A percentile compares a stretch with the other conserved stretches of the same genome.
Evolutionary conservation across 2,329 filamentous ascomycete genomes (phyloP).

Genomic region (Cryphonectria radicalis): DNA sequence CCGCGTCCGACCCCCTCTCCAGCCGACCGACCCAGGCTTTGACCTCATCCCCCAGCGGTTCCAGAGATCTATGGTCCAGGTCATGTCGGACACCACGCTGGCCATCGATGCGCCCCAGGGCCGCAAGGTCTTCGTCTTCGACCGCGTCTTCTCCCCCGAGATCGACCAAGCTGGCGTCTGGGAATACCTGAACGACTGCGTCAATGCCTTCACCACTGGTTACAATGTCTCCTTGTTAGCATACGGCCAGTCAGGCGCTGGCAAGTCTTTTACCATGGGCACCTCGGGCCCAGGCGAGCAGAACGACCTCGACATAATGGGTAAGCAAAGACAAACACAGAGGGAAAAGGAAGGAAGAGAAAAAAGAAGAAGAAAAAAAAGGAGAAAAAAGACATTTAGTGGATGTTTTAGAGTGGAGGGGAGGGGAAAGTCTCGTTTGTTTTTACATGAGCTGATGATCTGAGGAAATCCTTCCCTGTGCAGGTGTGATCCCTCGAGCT

Average conservation of each 20-base stretch:
- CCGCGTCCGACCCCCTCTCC: conserved; percentile 86
- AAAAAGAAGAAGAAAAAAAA: too few relatives aligned
- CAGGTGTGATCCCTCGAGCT: conserved; percentile 94
- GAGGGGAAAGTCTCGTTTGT: background rate
- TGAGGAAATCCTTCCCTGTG: conserved; percentile 11
- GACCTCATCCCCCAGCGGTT: conserved; percentile 96
- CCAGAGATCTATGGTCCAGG: conserved; percentile 88
- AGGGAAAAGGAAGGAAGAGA: too few relatives aligned
- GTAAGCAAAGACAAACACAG: conserved; percentile 56
- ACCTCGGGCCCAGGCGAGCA: conserved; percentile 86
- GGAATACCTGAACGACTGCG: conserved; percentile 91
- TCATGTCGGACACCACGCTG: conserved; percentile 81
- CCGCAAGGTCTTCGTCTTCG: conserved; percentile 94
- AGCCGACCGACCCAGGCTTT: conserved; percentile 83
- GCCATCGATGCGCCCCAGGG: conserved; percentile 90
- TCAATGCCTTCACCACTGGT: conserved; percentile 87
- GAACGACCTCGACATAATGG: conserved; percentile 71
- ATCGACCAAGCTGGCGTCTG: conserved; percentile 87
- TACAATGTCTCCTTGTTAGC: conserved; percentile 98
- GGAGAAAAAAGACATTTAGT: background rate
- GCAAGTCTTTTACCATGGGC: conserved; percentile 99
- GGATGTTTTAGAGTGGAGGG: background rate
- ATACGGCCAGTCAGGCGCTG: conserved; percentile 95
- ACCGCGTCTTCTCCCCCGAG: conserved; percentile 87
- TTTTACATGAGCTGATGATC: conserved; percentile 26